Evolutionary conservation across 179 eudicot species (phyloP), one percentile per base, ranked within the genome.

Genomic region (Amaranthus tricolor): DNA sequence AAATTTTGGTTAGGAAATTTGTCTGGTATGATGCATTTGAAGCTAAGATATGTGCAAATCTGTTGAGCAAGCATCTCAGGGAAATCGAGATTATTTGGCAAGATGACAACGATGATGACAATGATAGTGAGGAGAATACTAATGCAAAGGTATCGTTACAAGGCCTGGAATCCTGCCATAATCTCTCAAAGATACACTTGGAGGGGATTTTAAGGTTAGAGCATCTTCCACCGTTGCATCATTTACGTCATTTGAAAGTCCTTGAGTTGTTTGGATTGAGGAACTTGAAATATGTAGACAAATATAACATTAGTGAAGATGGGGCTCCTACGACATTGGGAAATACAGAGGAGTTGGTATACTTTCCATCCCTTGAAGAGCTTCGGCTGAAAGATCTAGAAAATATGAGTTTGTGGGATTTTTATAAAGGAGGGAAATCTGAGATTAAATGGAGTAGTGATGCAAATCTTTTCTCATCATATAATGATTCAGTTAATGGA

Each of bases 281-380:
- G 0, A 52, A 43, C 6, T 51, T 76, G 74, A 73, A 75, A 57
- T 9, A 19, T 31, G 10, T 15, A 8, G 12, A 53, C 10, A 7
- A 20, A 0, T 6, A 52, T 11, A 17, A 17, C 45, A 13, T 2
- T 8, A 17, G 51, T 58, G 15, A 55, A 19, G 68, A 49, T 8
- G 21, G 9, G 13, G 48, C 10, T 44, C 4, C 57, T 47, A 0
- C 64, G 3, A 6, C 14, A 1, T 56, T 20, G 6, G 11, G 16
- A 8, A 6, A 0, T 7, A 10, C 19, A n/a, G 15, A 17, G 17
- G 19, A 3, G 13, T 6, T 45, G 31, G 7, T 10, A 8, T 74
- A 62, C 50, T 74, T 62, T n/a, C 70, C 77, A 2, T 64, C 69
- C 56, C 77, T 74, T 63, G 62, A 74, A 64, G 0, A 1, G 2